A percentile compares a stretch with the other conserved stretches of the same genome.
phyloP scores from a whole-genome alignment of 495 filamentous ascomycete species.

The Penicillium paxilli region DNA sequence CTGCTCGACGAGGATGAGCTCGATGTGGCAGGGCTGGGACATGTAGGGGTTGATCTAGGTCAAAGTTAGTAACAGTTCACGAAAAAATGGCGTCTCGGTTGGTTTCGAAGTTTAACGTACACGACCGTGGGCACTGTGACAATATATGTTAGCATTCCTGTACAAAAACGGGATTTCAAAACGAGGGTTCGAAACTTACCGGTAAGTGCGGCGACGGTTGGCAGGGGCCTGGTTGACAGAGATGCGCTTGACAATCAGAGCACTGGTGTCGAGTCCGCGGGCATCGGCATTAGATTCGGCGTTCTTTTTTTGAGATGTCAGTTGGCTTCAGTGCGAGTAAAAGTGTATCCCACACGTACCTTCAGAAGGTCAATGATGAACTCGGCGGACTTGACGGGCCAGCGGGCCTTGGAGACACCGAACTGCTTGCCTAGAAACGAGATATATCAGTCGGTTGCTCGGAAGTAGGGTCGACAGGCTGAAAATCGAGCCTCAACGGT shows the following conservation, averaged over 20 bases:
- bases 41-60: constrained; percentile 98
- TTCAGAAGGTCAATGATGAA: constrained; percentile 95
- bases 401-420: constrained; percentile 94
- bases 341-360: too few species aligned
- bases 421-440: constrained; percentile 87
- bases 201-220: constrained; percentile 96
- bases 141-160: background rate
- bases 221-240: constrained; percentile 99
- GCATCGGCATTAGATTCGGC: constrained; percentile 98
- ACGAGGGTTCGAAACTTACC: constrained; percentile 26
- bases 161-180: too few species aligned
- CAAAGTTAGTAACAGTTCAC: background rate
- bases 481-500: constrained; percentile 24
- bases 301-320: too few species aligned
- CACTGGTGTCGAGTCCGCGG: constrained; percentile 97
- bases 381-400: constrained; percentile 98
- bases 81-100: background rate
- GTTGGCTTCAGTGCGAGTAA: too few species aligned
- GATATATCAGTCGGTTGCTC: constrained; percentile 23
- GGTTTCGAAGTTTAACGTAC: constrained; percentile 60
- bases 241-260: constrained; percentile 98
- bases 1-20: constrained; percentile 97
- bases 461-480: constrained; percentile 4
- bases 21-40: constrained; percentile 99
- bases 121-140: constrained; percentile 79